Evolutionary conservation across 352 stramenopile species (phyloP).

Genomic region (Phytophthora foliorum): DNA sequence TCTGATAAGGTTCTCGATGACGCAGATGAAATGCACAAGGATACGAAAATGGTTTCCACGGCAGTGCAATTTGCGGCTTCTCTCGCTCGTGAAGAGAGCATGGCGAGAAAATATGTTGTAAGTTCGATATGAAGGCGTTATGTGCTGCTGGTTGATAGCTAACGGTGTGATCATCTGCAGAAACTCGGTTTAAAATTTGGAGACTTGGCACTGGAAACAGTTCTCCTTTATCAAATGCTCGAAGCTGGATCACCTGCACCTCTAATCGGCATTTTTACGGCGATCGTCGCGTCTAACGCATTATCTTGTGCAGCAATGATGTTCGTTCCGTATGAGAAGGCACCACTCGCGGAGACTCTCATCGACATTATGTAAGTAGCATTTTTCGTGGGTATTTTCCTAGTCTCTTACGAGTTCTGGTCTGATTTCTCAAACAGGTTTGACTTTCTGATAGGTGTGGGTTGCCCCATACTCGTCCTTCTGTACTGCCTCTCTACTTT

Average conservation of each 20-base stretch:
- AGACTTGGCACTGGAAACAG: slow-evolving; percentile 22
- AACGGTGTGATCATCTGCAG: slow-evolving; percentile 8
- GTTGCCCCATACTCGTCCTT: slow-evolving; percentile 33
- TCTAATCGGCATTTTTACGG: slow-evolving; percentile 23
- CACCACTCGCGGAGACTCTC: slow-evolving; percentile 22
- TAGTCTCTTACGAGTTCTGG: not conserved
- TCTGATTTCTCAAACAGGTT: slow-evolving; percentile 20
- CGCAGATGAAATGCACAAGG: not conserved
- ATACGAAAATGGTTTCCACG: not conserved
- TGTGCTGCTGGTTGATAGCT: not conserved
- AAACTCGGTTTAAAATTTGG: slow-evolving; percentile 27
- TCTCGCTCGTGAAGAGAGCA: not conserved
- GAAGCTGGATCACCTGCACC: slow-evolving; percentile 16
- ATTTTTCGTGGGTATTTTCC: not conserved
- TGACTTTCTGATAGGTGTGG: slow-evolving; percentile 31
- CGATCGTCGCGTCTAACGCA: slow-evolving; percentile 24
- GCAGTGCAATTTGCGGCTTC: not conserved
- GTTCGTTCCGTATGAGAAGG: slow-evolving; percentile 17
- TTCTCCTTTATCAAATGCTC: slow-evolving; percentile 30
- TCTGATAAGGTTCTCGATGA: not conserved
- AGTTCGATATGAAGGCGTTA: not conserved
- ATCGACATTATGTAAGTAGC: slow-evolving; percentile 45
- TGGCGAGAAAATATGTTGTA: slow-evolving; percentile 19
- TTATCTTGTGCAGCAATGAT: slow-evolving; percentile 20
- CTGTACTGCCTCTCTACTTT: slow-evolving; percentile 29